phyloP scores from a whole-genome alignment of 257 asterid genomes.

The Mitragyna speciosa region DNA sequence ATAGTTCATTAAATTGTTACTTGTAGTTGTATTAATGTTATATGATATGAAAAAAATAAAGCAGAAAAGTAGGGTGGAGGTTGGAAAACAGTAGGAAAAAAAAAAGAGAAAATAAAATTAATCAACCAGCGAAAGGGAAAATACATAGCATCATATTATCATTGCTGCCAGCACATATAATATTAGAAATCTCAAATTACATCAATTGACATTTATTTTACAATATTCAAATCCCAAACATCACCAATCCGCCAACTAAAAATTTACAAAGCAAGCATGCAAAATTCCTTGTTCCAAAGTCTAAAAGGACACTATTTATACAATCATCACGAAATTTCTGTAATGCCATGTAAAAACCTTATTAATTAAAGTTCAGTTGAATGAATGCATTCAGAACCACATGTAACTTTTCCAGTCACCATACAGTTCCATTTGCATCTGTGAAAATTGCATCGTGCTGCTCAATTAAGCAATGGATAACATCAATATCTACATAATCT shows the following conservation, averaged over 20 bases:
- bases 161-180: neutral
- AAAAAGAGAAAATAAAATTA: no score
- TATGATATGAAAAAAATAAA: no score
- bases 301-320: neutral
- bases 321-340: neutral
- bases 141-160: neutral
- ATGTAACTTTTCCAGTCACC: conserved; percentile 40
- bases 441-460: conserved; percentile 83
- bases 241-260: conserved; percentile 11
- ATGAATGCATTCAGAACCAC: conserved; percentile 33
- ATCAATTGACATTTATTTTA: neutral
- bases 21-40: no score
- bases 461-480: conserved; percentile 76
- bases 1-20: no score
- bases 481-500: conserved; percentile 80
- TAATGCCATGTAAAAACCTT: conserved; percentile 9
- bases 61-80: no score
- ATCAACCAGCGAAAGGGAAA: no score
- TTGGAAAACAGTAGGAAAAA: no score
- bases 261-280: conserved; percentile 18
- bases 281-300: conserved; percentile 7
- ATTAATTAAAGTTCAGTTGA: conserved; percentile 13
- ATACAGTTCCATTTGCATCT: conserved; percentile 78
- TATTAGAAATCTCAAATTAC: conserved; percentile 3
- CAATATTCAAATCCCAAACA: conserved; percentile 1